These are phyloP conservation scores for Silene noctiflora DNA, from an alignment of 179 eudicot genomes.

Conservation along the genomic window DNA sequence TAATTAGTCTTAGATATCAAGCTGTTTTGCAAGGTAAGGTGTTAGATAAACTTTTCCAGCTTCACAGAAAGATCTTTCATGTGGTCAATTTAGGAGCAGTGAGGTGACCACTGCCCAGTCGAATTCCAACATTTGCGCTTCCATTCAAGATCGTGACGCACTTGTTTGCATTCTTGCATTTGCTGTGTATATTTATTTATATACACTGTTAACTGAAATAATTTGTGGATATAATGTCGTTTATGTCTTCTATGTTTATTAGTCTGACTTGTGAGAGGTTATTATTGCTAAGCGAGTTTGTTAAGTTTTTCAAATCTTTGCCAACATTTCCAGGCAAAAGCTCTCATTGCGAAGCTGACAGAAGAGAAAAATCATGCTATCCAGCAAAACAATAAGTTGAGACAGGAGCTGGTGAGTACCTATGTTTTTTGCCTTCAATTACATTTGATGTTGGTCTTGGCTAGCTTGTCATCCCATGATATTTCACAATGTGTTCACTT, in stretches of 20 bases:
- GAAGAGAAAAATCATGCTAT: slow-evolving; percentile 59
- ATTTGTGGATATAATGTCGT: neutral
- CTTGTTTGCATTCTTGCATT: neutral
- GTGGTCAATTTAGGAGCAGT: neutral
- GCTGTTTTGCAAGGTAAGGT: neutral
- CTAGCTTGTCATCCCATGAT: neutral
- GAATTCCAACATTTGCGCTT: slow-evolving; percentile 7
- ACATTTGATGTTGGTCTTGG: neutral
- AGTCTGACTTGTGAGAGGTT: neutral
- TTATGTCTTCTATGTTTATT: neutral
- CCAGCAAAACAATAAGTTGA: slow-evolving; percentile 53
- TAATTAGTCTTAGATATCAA: neutral
- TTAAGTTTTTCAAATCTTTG: neutral
- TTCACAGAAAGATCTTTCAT: neutral
- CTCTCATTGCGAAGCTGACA: slow-evolving; percentile 57
- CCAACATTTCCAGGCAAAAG: slow-evolving; percentile 38
- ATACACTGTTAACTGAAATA: neutral
- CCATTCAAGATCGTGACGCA: neutral
- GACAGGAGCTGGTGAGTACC: slow-evolving; percentile 60
- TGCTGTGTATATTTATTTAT: neutral
- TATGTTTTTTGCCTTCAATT: neutral
- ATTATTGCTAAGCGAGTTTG: neutral
- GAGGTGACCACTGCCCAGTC: no score
- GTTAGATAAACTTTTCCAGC: neutral
- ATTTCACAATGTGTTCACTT: neutral